phyloP scores from a whole-genome alignment of 2,329 filamentous ascomycete species.

The Peltaster fructicola region DNA sequence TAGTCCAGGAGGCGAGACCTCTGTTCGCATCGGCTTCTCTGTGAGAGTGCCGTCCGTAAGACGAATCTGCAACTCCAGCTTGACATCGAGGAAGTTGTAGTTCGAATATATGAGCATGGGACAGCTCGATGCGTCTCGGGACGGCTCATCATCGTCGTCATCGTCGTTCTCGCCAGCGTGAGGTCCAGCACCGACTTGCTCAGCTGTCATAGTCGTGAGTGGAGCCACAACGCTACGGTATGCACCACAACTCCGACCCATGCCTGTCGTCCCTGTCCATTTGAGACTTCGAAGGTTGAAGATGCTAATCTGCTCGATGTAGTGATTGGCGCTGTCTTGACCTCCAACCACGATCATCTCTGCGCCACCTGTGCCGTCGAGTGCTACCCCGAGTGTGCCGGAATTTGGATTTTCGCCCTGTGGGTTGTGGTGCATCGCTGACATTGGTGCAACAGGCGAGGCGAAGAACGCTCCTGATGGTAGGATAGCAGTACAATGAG shows the following conservation, averaged over 20 bases:
- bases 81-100: slow-evolving; percentile 96
- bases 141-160: slow-evolving; percentile 18
- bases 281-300: slow-evolving; percentile 91
- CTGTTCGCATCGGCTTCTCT: slow-evolving; percentile 77
- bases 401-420: slow-evolving; percentile 69
- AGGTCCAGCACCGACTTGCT: slow-evolving; percentile 46
- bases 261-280: slow-evolving; percentile 76
- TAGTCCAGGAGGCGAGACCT: slow-evolving; percentile 75
- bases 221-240: slow-evolving; percentile 92
- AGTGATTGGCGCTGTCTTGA: slow-evolving; percentile 94
- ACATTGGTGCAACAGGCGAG: slow-evolving; percentile 65
- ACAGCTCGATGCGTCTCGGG: slow-evolving; percentile 27
- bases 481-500: slow-evolving; percentile 84
- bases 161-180: slow-evolving; percentile 25
- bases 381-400: slow-evolving; percentile 68
- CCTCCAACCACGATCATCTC: slow-evolving; percentile 97
- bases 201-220: slow-evolving; percentile 46
- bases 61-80: slow-evolving; percentile 80
- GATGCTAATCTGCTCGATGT: slow-evolving; percentile 96
- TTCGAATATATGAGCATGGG: slow-evolving; percentile 96
- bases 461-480: slow-evolving; percentile 77
- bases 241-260: slow-evolving; percentile 86
- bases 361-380: slow-evolving; percentile 80
- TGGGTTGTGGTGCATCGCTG: slow-evolving; percentile 79
- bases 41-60: slow-evolving; percentile 65